phyloP scores from a whole-genome alignment of 768 basidiomycete genomes.

The Rhizopogon roseolus region DNA sequence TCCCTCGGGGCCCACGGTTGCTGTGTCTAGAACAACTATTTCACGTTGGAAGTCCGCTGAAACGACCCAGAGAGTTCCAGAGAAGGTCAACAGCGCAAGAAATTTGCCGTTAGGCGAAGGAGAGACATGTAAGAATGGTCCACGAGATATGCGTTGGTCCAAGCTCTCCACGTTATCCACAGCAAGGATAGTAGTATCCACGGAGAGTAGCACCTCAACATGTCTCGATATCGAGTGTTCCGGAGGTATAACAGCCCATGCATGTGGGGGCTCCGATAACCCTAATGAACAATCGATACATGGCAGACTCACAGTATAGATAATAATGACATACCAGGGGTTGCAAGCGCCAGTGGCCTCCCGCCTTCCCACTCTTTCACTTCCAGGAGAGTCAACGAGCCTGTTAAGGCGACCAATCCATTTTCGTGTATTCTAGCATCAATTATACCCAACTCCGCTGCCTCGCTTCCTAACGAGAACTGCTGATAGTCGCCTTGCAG shows the following conservation, averaged over 20 bases:
- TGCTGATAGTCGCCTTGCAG: conserved; percentile 83
- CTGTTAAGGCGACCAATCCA: conserved; percentile 83
- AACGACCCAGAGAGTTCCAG: conserved; percentile 85
- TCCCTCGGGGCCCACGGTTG: conserved; percentile 50
- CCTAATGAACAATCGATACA: conserved; percentile 32
- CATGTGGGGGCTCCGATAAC: conserved; percentile 70
- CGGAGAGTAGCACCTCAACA: conserved; percentile 82
- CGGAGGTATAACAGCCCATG: conserved; percentile 89
- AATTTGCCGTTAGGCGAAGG: conserved; percentile 95
- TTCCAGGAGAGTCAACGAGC: conserved; percentile 71
- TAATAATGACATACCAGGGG: conserved; percentile 53
- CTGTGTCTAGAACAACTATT: conserved; percentile 83
- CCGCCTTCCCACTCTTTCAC: conserved; percentile 86
- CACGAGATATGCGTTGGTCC: conserved; percentile 84
- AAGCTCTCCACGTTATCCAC: conserved; percentile 87
- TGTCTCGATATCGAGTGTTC: conserved; percentile 87
- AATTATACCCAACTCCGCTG: conserved; percentile 74
- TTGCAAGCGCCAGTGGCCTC: conserved; percentile 67
- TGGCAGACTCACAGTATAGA: neutral
- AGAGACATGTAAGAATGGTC: conserved; percentile 83
- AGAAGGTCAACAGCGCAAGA: conserved; percentile 74
- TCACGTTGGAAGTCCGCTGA: conserved; percentile 88
- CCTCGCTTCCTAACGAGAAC: conserved; percentile 78
- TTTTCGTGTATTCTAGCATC: conserved; percentile 84
- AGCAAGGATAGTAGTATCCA: conserved; percentile 72